Evolutionary conservation across 2,329 filamentous ascomycete species (phyloP).

Genomic region (Aspergillus sp.): DNA sequence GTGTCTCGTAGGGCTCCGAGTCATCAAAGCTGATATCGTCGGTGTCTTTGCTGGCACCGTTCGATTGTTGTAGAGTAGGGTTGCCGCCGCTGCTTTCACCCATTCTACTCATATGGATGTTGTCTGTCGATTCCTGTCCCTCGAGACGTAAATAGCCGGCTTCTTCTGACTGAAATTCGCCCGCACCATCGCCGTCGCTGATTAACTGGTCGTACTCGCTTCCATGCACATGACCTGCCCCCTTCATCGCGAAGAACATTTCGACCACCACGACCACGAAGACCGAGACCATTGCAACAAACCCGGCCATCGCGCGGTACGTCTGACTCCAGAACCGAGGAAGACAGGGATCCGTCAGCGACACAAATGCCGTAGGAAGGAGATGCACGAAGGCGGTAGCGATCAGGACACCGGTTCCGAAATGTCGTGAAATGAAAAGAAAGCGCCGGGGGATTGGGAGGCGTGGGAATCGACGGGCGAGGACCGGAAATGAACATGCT

Average conservation of each 20-base stretch:
- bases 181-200: conserved; percentile 21
- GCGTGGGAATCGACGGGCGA: conserved; percentile 58
- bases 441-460: conserved; percentile 58
- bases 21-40: conserved; percentile 60
- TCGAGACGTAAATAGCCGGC: conserved; percentile 21
- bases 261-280: conserved; percentile 80
- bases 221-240: conserved; percentile 58
- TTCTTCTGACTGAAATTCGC: conserved; percentile 15
- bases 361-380: conserved; percentile 61
- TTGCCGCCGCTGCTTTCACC: conserved; percentile 6
- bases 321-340: conserved; percentile 73
- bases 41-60: conserved; percentile 47
- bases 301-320: conserved; percentile 76
- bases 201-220: conserved; percentile 51
- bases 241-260: conserved; percentile 78
- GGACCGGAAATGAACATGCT: conserved; percentile 62
- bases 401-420: conserved; percentile 56
- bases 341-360: conserved; percentile 63
- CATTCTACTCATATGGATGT: conserved; percentile 21
- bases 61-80: conserved; percentile 8
- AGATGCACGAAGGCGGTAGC: conserved; percentile 59
- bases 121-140: conserved; percentile 16
- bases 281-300: conserved; percentile 79
- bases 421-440: conserved; percentile 59
- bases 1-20: conserved; percentile 26